A percentile compares a stretch with the other conserved stretches of the same genome.
Evolutionary conservation across 345 rosid species (phyloP).

Genomic region (Acer saccharum): DNA sequence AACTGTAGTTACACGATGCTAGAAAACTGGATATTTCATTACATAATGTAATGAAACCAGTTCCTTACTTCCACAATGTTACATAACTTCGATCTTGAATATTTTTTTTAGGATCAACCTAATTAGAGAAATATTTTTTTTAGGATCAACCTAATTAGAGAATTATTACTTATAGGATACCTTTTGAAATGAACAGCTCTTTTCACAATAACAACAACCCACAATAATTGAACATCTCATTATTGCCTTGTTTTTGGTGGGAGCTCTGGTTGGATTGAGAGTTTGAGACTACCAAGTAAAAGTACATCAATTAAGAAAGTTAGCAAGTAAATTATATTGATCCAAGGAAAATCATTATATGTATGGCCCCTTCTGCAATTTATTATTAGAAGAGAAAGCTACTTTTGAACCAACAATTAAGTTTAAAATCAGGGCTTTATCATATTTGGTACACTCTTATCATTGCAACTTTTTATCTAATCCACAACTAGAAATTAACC

Average conservation of each 20-base stretch:
- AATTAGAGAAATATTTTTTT: too few relatives aligned
- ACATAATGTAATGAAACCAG: too few relatives aligned
- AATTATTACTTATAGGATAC: too few relatives aligned
- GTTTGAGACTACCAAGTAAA: constrained; percentile 11
- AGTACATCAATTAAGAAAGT: constrained; percentile 11
- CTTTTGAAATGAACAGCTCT: background rate
- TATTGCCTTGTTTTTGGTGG: constrained; percentile 15
- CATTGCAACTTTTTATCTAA: background rate
- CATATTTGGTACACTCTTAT: background rate
- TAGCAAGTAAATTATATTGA: background rate
- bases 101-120: too few relatives aligned
- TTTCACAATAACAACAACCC: background rate
- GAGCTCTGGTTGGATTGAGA: constrained; percentile 9
- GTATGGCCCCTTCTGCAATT: background rate
- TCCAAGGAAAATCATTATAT: constrained; percentile 9
- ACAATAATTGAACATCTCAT: constrained; percentile 19
- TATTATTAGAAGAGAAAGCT: constrained; percentile 15
- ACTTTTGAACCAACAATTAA: constrained; percentile 23
- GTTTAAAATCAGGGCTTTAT: background rate
- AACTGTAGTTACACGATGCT: too few relatives aligned
- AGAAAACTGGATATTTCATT: too few relatives aligned
- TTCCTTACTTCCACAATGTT: too few relatives aligned
- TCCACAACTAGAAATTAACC: background rate
- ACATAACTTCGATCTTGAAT: too few relatives aligned
- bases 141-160: too few relatives aligned